Base-by-base conservation (phyloP, 345 rosid genomes). In the Syzygium aqueum region DNA sequence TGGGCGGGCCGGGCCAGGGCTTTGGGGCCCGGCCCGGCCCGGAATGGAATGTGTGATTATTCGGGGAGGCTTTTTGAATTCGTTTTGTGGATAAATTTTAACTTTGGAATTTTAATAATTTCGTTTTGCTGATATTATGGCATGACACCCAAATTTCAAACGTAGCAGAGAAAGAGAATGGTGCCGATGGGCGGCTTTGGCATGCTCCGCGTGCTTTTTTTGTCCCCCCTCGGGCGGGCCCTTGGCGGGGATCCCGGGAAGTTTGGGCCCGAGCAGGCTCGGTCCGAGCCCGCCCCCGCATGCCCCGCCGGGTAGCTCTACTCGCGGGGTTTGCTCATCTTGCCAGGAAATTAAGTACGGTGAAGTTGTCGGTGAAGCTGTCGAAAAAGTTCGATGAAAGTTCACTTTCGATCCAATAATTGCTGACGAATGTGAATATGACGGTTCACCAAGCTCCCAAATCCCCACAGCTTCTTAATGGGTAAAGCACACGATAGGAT, bases 281-380 rank as follows among this genome's bases (percentile, higher is more conserved):
- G 3, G 28, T 4, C 2, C 14, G 6, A 57, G 28, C 0, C 5
- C 0, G 13, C 61, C 5, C 61, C 9, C 27, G 25, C 61, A n/a
- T 56, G 6, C 2, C 3, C 3, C 2, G 12, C 1, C 12, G n/a
- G 22, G 1, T 57, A 25, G 12, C 14, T 2, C 67, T 61, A 3
- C 30, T 61, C 37, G n/a, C 13, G 37, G 37, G n/a, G n/a, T n/a
- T 61, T 61, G 10, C 14, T 17, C 6, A n/a, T n/a, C 33, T n/a
- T 2, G 2, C 0, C 16, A 0, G 1, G 0, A 61, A 61, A 61
- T n/a, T 5, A n/a, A 0, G 14, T 17, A n/a, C 0, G 2, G 5
- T 0, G 14, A n/a, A 1, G 9, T 2, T 3, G 0, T 61, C 19
- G 46, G n/a, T n/a, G n/a, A n/a, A n/a, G n/a, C n/a, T n/a, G n/a